phyloP scores from a whole-genome alignment of 768 basidiomycete species.

The Xerocomellus dryophilus region DNA sequence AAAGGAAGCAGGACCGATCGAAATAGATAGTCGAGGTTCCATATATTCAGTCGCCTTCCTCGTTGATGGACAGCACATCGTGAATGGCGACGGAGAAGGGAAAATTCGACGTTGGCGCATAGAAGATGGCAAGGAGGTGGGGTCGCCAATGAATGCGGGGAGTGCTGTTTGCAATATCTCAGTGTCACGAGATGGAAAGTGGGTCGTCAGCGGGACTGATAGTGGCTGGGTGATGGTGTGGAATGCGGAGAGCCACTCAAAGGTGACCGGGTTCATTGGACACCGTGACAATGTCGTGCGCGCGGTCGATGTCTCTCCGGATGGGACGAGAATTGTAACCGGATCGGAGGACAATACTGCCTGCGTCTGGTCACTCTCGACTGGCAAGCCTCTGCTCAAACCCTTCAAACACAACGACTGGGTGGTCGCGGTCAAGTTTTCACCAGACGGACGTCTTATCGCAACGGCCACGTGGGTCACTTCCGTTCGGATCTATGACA shows the following conservation, averaged over 20 bases:
- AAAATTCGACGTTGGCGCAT: background rate
- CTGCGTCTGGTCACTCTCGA: background rate
- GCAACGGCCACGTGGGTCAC: background rate
- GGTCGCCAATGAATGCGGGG: background rate
- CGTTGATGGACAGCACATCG: background rate
- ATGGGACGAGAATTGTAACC: background rate
- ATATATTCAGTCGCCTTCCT: background rate
- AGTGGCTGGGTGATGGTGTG: background rate
- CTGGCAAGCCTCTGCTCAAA: background rate
- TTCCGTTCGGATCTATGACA: background rate
- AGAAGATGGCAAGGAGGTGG: background rate
- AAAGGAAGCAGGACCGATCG: background rate
- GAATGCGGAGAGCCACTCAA: background rate
- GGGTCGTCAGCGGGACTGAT: background rate
- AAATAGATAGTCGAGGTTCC: background rate
- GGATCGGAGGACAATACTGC: background rate
- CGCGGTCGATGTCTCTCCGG: slow-evolving; percentile 1
- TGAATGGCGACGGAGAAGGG: background rate
- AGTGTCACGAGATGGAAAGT: slow-evolving; percentile 1
- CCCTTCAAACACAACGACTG: background rate
- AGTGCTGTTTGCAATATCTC: background rate
- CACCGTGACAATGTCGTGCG: background rate
- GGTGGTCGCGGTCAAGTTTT: background rate
- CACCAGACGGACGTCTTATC: background rate
- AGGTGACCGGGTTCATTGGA: background rate